phyloP scores from a whole-genome alignment of 2,329 filamentous ascomycete genomes.

The Emydomyces testavorans region DNA sequence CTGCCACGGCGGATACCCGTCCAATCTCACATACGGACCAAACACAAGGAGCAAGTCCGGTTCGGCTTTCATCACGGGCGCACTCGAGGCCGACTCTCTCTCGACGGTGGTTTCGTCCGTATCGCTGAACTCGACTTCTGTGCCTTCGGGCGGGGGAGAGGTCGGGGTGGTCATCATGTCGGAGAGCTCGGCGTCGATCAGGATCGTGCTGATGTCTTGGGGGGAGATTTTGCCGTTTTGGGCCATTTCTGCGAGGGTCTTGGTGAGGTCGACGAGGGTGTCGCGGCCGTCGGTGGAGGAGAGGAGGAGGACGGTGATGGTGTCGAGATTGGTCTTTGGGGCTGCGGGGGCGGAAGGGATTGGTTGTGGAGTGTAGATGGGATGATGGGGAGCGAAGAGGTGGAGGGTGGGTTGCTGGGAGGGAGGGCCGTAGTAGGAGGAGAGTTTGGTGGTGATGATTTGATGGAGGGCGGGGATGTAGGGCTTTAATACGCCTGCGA shows the following conservation, averaged over 20 bases:
- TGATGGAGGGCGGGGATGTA: conserved; percentile 78
- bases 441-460: conserved; percentile 65
- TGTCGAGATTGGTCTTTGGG: conserved; percentile 20
- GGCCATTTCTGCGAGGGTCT: conserved; percentile 88
- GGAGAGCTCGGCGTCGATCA: conserved; percentile 79
- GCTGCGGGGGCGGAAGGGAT: conserved; percentile 15
- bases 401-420: conserved; percentile 57
- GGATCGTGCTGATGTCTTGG: conserved; percentile 68
- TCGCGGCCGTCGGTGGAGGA: conserved; percentile 82
- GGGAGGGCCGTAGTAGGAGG: conserved; percentile 69
- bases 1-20: conserved; percentile 95
- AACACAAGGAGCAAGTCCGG: conserved; percentile 86
- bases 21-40: conserved; percentile 66
- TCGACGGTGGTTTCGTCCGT: conserved; percentile 10
- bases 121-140: conserved; percentile 18
- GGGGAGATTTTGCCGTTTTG: conserved; percentile 74
- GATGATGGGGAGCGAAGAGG: conserved; percentile 59
- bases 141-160: conserved; percentile 19
- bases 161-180: conserved; percentile 36
- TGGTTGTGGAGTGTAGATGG: conserved; percentile 30
- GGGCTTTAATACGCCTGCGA: conserved; percentile 69
- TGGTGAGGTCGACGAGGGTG: conserved; percentile 88
- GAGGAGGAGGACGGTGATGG: conserved; percentile 60
- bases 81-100: conserved; percentile 10
- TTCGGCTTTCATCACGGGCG: conserved; percentile 58